These are phyloP conservation scores for Carex sylvatica DNA, from an alignment of 202 grass and related monocot species.

Conservation along the genomic window DNA sequence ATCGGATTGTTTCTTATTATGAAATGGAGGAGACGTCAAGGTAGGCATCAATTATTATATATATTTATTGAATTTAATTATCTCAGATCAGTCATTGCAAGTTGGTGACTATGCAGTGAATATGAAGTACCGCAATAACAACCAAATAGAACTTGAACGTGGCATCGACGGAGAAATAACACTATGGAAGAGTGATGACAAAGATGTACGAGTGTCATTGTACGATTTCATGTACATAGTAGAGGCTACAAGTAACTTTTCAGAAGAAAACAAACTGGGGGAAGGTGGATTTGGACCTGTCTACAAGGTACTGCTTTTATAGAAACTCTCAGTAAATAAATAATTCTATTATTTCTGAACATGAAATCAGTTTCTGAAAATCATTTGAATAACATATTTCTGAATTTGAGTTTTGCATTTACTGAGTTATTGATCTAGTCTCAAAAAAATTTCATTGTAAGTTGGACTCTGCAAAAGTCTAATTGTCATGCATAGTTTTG, in stretches of 20 bases:
- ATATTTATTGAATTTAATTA: background rate
- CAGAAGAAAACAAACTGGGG: constrained; percentile 43
- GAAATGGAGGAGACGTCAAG: background rate
- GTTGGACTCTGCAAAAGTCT: background rate
- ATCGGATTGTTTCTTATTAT: background rate
- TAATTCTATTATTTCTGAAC: background rate
- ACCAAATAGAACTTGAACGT: background rate
- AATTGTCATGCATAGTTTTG: background rate
- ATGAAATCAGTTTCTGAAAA: background rate
- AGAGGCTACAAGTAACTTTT: constrained; percentile 58
- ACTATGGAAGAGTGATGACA: constrained; percentile 45
- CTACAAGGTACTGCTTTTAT: constrained; percentile 37
- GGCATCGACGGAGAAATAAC: constrained; percentile 26
- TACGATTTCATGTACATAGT: constrained; percentile 46
- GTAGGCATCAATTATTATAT: background rate
- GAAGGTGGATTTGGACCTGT: constrained; percentile 61
- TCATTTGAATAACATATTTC: background rate
- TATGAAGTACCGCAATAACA: background rate
- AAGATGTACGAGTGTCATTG: constrained; percentile 32
- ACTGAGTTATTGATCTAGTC: background rate
- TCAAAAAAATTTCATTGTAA: background rate
- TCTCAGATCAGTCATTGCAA: background rate
- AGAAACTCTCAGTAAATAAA: background rate
- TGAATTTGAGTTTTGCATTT: background rate
- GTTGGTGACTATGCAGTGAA: background rate